Percentiles rank a stretch among this genome's conserved stretches.
Evolutionary conservation across 208 protist genomes (phyloP).

Genomic region (Leishmania mexicana): DNA sequence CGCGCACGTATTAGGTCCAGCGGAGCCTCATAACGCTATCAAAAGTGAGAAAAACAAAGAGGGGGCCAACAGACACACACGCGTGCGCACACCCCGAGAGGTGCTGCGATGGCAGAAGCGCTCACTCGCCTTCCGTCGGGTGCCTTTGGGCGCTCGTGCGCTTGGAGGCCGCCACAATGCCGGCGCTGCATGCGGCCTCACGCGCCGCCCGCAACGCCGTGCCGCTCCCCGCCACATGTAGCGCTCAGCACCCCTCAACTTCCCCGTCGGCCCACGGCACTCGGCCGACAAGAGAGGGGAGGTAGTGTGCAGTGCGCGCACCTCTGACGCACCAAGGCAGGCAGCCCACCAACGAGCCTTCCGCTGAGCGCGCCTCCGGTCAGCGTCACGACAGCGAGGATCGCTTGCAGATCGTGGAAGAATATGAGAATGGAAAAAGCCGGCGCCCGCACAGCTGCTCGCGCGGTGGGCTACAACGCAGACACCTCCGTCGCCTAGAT

Average conservation of each 20-base stretch:
- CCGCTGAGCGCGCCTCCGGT: not conserved
- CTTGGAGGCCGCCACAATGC: not conserved
- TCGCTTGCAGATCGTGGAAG: not conserved
- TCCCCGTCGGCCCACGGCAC: not conserved
- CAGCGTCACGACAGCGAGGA: not conserved
- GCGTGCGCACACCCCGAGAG: not conserved
- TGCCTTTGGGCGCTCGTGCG: not conserved
- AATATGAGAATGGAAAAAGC: not conserved
- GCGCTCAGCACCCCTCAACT: not conserved
- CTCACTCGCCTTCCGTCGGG: not conserved
- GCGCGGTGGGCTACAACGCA: not conserved
- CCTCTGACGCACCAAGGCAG: not conserved
- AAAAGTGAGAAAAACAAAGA: not conserved
- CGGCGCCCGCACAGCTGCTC: not conserved
- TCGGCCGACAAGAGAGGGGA: not conserved
- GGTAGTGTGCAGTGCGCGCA: not conserved
- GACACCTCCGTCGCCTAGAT: conserved; percentile 6
- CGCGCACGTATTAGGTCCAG: not conserved
- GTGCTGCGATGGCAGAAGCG: not conserved
- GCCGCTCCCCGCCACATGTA: not conserved
- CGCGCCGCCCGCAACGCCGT: too few species aligned
- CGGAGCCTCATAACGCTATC: not conserved
- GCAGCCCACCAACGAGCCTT: not conserved
- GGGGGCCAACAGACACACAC: not conserved
- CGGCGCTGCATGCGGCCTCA: not conserved